These are phyloP conservation scores for Pyricularia pennisetigena DNA, from an alignment of 2,329 filamentous ascomycete species.

Conservation along the genomic window DNA sequence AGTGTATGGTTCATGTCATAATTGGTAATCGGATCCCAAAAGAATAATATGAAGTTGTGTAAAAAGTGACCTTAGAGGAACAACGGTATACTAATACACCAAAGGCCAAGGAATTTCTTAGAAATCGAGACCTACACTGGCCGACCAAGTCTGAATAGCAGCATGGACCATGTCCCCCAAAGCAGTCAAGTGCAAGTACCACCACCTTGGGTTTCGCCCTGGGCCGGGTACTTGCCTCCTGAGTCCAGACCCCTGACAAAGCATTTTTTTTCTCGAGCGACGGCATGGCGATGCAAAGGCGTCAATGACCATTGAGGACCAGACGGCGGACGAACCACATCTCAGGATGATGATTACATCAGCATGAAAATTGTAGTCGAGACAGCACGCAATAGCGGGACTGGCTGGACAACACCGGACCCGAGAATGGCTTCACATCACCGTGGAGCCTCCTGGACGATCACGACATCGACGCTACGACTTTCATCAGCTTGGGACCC, in stretches of 20 bases:
- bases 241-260: neutral
- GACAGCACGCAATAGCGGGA: slow-evolving; percentile 5
- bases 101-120: neutral
- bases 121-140: neutral
- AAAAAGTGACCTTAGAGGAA: neutral
- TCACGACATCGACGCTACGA: slow-evolving; percentile 44
- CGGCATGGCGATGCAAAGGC: neutral
- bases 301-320: neutral
- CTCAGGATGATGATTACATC: neutral
- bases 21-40: neutral
- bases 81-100: neutral
- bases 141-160: neutral
- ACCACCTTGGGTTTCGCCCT: neutral
- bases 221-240: neutral
- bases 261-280: neutral
- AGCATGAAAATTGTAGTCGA: neutral
- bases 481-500: slow-evolving; percentile 25
- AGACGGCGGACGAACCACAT: neutral
- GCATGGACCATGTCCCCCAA: neutral
- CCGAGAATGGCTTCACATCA: slow-evolving; percentile 5
- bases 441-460: slow-evolving; percentile 15
- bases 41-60: neutral
- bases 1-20: neutral
- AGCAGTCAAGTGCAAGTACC: neutral
- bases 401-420: neutral